Conservation (phyloP, 2,329 filamentous ascomycete species). For the Apiospora arundinis region DNA sequence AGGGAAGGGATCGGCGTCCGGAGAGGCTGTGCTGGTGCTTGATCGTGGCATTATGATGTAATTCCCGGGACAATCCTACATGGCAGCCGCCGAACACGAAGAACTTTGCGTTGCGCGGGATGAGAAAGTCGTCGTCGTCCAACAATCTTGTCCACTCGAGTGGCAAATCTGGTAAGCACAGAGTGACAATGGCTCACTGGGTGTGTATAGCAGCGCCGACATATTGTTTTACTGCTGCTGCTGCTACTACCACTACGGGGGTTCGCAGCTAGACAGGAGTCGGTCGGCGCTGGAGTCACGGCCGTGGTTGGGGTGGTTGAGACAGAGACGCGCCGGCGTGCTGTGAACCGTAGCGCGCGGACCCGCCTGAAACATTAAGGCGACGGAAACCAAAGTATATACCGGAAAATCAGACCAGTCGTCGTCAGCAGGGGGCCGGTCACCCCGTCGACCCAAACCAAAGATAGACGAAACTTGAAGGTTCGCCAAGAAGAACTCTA, state of each 20-base stretch:
- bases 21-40: slow-evolving; percentile 20
- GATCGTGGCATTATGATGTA: slow-evolving; percentile 19
- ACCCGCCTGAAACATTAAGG: slow-evolving; percentile 15
- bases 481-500: not conserved
- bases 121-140: not conserved
- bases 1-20: slow-evolving; percentile 16
- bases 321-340: not conserved
- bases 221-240: too few relatives aligned
- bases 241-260: too few relatives aligned
- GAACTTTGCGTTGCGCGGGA: not conserved
- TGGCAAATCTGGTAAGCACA: not conserved
- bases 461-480: not conserved
- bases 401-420: slow-evolving; percentile 1
- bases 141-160: not conserved
- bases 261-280: not conserved
- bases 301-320: not conserved
- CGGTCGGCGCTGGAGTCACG: not conserved
- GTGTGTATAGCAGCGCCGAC: not conserved
- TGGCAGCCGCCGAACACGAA: slow-evolving; percentile 16
- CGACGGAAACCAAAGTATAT: slow-evolving; percentile 5
- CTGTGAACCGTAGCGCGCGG: not conserved
- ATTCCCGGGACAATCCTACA: slow-evolving; percentile 10
- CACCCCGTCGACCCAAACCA: not conserved
- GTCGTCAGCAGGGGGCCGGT: slow-evolving; percentile 9
- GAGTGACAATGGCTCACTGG: not conserved